Base-by-base conservation (phyloP, 2,329 filamentous ascomycete genomes). In the Trichophaea hybrida region DNA sequence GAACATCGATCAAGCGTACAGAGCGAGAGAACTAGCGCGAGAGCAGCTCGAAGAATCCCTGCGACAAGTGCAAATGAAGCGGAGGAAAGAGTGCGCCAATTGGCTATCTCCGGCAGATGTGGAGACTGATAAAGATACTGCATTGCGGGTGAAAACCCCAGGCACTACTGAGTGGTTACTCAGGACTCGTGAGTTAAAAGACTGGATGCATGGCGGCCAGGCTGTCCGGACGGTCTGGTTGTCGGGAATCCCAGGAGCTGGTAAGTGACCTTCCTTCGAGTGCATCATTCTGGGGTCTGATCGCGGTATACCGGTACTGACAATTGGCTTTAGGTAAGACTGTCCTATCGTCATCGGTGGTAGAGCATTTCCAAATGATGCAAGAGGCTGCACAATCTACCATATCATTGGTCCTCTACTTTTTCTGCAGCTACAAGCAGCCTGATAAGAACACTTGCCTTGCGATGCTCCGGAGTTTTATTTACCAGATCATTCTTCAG, bases 401-500 rank as follows among this genome's bases (percentile, higher is more conserved):
- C 38, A 10, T 15, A 43, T 15, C 38, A 43, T 15, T 4, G 10
- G 38, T 43, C 10, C 38, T 43, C 10, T 43, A 43, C 38, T 43
- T 43, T 15, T 43, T 43, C 38, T 61, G 59, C 17, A 49, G 59
- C 51, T 59, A 59, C 15, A 51, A 38, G 5, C 31, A 61, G 51
- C 24, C 43, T 1, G 33, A 59, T 31, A 49, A 17, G 15, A 61
- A 46, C 17, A 59, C 46, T 40, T 46, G 51, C 37, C 33, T 46
- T n/a, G 44, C 57, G 5, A 61, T 59, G 17, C 59, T 61, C 15
- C 57, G 51, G 33, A 59, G 55, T 3, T 61, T 61, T 15, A 59
- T 61, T n/a, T 61, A 61, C 8, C 59, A 61, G 56, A 61, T 61
- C 37, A 32, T 61, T 13, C 38, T 43, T 43, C 51, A 61, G 8